Evolutionary conservation across 441 rosid genomes (phyloP), one percentile per base, ranked within the genome.

Genomic region (Pelargonium hybrid): DNA sequence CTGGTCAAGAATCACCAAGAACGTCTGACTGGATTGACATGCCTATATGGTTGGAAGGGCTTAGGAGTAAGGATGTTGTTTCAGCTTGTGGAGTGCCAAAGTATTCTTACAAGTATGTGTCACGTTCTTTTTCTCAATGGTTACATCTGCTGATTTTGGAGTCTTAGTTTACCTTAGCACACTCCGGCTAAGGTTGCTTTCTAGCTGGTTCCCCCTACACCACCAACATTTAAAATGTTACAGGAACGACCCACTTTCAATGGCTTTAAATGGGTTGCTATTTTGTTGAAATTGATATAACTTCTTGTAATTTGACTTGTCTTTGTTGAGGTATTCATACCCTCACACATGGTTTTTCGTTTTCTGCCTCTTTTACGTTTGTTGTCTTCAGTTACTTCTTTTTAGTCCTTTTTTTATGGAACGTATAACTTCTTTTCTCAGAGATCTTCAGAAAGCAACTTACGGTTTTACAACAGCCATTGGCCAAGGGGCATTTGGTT

Each of bases 11-110:
- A 21, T 57, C 63, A 20, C 63, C 63, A 57, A 57, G 63, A 57
- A 57, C 63, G 29, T 57, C 63, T 18, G 63, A 21, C 10, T 57
- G 63, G 63, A 57, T 18, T 57, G 29, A 57, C 10, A 6, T 57
- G 63, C 63, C 63, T 18, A 11, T 57, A 6, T 57, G 63, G 63
- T 57, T 57, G 63, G 63, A 57, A 57, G 29, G 63, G 63, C 63
- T 57, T 18, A 18, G 29, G 29, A 21, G 63, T 7, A 57, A 57
- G 63, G 14, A 57, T 5, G 63, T 57, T 7, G 63, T 57, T 21
- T 57, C 63, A 57, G 63, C 63, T 5, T 57, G 63, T 7, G 29
- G 29, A 18, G 29, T 57, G 17, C 63, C 63, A 57, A 57, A 57
- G 29, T 57, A 57, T 57, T 57, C 29, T 57, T 57, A 57, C 63